Evolutionary conservation across 345 rosid species (phyloP), one percentile per base, ranked within the genome.

Genomic region (Leavenworthia alabamica): DNA sequence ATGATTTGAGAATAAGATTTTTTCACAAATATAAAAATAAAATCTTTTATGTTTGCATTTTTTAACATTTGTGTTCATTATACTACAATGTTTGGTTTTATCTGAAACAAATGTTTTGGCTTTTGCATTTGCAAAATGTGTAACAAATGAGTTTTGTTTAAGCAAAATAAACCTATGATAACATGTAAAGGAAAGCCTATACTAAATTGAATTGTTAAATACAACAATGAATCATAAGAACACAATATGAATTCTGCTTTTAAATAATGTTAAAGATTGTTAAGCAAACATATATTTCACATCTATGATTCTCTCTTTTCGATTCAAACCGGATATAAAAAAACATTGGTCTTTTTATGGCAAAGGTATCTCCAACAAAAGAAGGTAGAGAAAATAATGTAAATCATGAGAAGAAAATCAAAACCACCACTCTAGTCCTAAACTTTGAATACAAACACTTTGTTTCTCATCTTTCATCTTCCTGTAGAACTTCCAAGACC

Each of bases 401-500:
- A 62, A 41, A 51, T 29, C 26, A 63, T 62, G 70, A 48, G 33
- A 57, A 57, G 60, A 57, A 40, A 49, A 46, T 33, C 23, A 59
- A 50, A 43, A 50, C 42, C 52, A 58, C 43, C 48, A 57, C 65
- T 57, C 60, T 58, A 58, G 24, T 60, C 62, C 62, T 45, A 52
- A 60, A 37, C 47, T 61, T 61, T 62, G 56, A 54, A 54, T 16
- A 17, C 0, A 49, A 49, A 41, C 15, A 27, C 12, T 39, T 9
- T 22, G 8, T 40, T 49, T 24, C 28, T 53, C 41, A 41, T 8
- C 35, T 42, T 40, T 66, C 46, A 72, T 60, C 68, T 45, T 32
- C 59, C 67, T 15, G 67, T 66, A 32, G 72, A 73, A 47, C 59
- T 73, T 51, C 44, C 62, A 58, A 72, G 66, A 65, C 66, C 66